Percentiles rank a stretch among this genome's conserved stretches.
phyloP scores from a whole-genome alignment of 1,284 basidiomycete species.

The Cryptococcus jaspeensis region DNA sequence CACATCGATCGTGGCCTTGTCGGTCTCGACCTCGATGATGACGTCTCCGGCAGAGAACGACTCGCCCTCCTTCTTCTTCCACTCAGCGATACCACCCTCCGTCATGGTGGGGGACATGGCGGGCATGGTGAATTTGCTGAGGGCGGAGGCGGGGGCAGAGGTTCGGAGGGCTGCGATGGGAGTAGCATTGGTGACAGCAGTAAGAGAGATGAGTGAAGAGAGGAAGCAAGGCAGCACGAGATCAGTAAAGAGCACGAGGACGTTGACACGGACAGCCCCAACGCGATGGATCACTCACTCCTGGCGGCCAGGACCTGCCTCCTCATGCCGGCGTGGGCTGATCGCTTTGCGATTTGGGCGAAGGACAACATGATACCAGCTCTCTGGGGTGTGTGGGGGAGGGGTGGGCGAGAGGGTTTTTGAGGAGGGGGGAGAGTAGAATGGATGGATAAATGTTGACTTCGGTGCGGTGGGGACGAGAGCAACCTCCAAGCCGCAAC shows the following conservation, averaged over 20 bases:
- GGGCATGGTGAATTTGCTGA: constrained; percentile 70
- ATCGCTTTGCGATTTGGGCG: constrained; percentile 43
- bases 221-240: background rate
- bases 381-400: too few species aligned
- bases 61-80: constrained; percentile 98
- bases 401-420: too few species aligned
- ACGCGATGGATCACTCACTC: constrained; percentile 23
- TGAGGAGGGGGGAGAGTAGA: too few species aligned
- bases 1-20: constrained; percentile 99
- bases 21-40: constrained; percentile 79
- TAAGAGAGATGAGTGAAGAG: background rate
- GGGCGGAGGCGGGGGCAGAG: constrained; percentile 72
- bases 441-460: too few species aligned
- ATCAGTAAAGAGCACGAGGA: background rate
- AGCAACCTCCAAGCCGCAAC: too few species aligned
- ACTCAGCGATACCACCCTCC: constrained; percentile 93
- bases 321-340: constrained; percentile 27
- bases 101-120: constrained; percentile 13
- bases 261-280: background rate
- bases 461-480: too few species aligned
- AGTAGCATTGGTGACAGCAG: background rate
- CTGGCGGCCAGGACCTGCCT: constrained; percentile 29
- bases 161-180: constrained; percentile 68
- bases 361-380: constrained; percentile 40
- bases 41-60: constrained; percentile 87